Evolutionary conservation across 306 rosid genomes (phyloP), one percentile per base, ranked within the genome.

Genomic region (Macrotyloma uniflorum): DNA sequence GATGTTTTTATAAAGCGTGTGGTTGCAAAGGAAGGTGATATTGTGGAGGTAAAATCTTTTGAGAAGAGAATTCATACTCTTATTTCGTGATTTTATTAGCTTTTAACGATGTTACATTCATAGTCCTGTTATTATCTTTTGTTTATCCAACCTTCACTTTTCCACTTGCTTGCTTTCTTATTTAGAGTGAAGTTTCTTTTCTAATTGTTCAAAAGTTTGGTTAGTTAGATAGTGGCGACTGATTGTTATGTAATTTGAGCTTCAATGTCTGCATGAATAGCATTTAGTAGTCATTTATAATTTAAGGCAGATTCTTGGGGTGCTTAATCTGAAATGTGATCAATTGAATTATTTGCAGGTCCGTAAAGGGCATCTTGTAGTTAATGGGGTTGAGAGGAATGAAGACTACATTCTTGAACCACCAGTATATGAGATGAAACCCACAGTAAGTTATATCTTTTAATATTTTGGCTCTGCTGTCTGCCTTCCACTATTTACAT

Each of bases 1-100:
- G 99, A 96, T 83, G 98, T 96, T 59, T 96, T 96, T 74, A 93
- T 96, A 72, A 96, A 96, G 86, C 88, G 99, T 76, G 57, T 96
- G 59, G 91, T 96, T 82, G 99, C 98, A 55, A 91, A 87, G 86
- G 97, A 61, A 86, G 99, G 99, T 67, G 99, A 96, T 79, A 72
- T 75, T 35, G 97, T 95, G 55, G 98, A 95, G 98, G 99, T 95
- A 78, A 67, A 87, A 61, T 22, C 49, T 43, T 72, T 82, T n/a
- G 15, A 63, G 53, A 77, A 32, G 22, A 49, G 67, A 59, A 49
- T 67, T 32, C 47, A 38, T 19, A 19, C 63, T 30, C n/a, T 63
- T 69, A 19, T 50, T 49, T 40, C 3, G 20, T 83, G 49, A 32
- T 15, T 22, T 32, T 36, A 64, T 71, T 23, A 23, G 47, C 58